Conservation (phyloP, 2,329 filamentous ascomycete species). For the Phyllosticta ampelicida region DNA sequence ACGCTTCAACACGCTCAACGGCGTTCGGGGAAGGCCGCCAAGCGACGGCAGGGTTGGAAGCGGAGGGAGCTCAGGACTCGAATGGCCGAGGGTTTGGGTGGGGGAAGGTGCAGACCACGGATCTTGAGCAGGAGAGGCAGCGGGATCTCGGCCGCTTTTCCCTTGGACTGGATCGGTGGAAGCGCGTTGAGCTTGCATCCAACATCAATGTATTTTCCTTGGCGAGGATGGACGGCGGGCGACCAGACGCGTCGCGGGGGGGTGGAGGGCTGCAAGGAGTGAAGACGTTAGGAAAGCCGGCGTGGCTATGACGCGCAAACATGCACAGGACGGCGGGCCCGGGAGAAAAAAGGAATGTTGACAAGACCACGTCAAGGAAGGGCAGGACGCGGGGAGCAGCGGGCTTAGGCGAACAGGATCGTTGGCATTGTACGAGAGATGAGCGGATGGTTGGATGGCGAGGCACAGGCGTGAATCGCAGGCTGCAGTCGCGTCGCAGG, state of each 20-base stretch:
- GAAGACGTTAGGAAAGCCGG: background rate
- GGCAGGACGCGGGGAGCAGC: constrained; percentile 2
- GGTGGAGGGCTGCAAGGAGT: constrained; percentile 6
- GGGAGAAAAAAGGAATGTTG: constrained; percentile 3
- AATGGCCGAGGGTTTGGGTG: constrained; percentile 29
- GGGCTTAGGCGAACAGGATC: background rate
- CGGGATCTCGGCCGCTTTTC: constrained; percentile 13
- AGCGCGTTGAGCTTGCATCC: constrained; percentile 30
- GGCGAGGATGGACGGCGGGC: background rate
- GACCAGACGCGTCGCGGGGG: background rate
- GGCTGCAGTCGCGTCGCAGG: background rate
- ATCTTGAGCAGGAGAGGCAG: constrained; percentile 24
- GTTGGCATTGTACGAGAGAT: background rate
- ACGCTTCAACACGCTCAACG: constrained; percentile 24
- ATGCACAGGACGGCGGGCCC: background rate
- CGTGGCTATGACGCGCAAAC: background rate
- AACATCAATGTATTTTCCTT: constrained; percentile 14
- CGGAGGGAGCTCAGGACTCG: constrained; percentile 31
- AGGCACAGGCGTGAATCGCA: background rate
- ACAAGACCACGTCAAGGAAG: constrained; percentile 2
- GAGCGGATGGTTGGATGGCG: background rate
- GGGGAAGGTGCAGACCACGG: constrained; percentile 30
- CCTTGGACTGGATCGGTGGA: constrained; percentile 14
- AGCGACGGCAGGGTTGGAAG: constrained; percentile 25
- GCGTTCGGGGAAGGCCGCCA: constrained; percentile 23